These are phyloP conservation scores for Amylocarpus encephaloides DNA, from an alignment of 2,329 filamentous ascomycete genomes.

Conservation along the genomic window DNA sequence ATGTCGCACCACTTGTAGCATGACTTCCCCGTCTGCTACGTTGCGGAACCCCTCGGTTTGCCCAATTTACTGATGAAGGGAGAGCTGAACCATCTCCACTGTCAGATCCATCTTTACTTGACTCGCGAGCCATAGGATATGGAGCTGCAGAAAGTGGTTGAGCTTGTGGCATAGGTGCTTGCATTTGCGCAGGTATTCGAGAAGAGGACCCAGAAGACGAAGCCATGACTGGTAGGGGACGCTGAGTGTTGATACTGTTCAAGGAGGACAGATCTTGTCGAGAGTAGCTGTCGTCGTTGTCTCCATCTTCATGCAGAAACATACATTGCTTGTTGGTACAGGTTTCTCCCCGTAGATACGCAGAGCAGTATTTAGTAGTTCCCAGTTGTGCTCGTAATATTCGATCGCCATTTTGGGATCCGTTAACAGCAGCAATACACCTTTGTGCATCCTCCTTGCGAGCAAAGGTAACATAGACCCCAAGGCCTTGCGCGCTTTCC, in stretches of 20 bases:
- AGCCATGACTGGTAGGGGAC: conserved; percentile 50
- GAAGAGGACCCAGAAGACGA: conserved; percentile 48
- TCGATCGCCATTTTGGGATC: conserved; percentile 83
- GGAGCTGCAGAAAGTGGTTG: conserved; percentile 35
- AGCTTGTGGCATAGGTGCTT: conserved; percentile 30
- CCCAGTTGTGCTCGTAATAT: conserved; percentile 72
- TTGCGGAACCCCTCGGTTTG: conserved; percentile 59
- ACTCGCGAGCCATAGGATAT: conserved; percentile 66
- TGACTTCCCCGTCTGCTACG: conserved; percentile 69
- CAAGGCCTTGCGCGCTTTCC: conserved; percentile 61
- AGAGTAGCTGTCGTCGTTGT: conserved; percentile 95
- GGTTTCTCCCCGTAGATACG: conserved; percentile 87
- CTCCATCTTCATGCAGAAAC: conserved; percentile 96
- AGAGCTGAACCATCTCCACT: conserved; percentile 81
- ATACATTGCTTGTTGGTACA: conserved; percentile 97
- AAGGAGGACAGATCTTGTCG: conserved; percentile 90
- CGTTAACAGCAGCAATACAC: conserved; percentile 89
- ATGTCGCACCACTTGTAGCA: conserved; percentile 72
- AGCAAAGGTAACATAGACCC: conserved; percentile 97
- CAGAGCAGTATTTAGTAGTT: conserved; percentile 97
- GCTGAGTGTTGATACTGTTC: conserved; percentile 79
- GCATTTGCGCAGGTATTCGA: conserved; percentile 42
- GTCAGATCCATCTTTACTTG: conserved; percentile 71
- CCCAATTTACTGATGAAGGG: conserved; percentile 92
- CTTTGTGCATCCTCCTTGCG: conserved; percentile 81